Base-by-base conservation (phyloP, 352 stramenopile genomes). In the Globisporangium alternatum region DNA sequence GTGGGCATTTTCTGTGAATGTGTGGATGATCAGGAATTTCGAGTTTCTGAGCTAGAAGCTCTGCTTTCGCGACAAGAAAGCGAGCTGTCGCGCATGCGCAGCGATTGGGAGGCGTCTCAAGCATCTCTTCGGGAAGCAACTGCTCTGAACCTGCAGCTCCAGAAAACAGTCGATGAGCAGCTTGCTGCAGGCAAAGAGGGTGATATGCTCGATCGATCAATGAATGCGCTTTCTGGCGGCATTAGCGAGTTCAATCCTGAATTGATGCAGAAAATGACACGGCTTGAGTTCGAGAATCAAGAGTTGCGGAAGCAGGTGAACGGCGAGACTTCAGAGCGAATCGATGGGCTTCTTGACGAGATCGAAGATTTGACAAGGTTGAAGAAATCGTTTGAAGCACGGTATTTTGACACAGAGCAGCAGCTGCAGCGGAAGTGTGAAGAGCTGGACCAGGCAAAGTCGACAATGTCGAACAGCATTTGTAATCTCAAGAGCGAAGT, bases 191-290 rank as follows among this genome's bases (percentile, higher is more conserved):
- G 22, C 0, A 69, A 53, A 19, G 48, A 1, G 22, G 17, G 63
- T 28, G 30, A 25, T 6, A 3, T 33, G 17, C 51, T 22, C 15
- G 30, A 33, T 39, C 35, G 48, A 6, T 43, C 45, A 28, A 25
- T 55, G 9, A 13, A 65, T 28, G 64, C 61, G 15, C 62, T 79
- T 19, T 58, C 60, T 15, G 60, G 44, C 31, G 71, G 76, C 4
- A 83, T 90, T 33, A 79, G 74, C 19, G 84, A 93, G 56, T 69
- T 91, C 43, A 91, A 90, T 44, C 81, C 79, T 0, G 78, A 90
- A 52, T 52, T 94, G 6, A 83, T 83, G 73, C 67, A 92, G 41
- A 88, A 86, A 43, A 28, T 94, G 7, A 67, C 71, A 0, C 72
- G 76, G 10, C 71, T 92, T 5, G 69, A 90, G 55, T 74, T 74